A percentile compares a stretch with the other conserved stretches of the same genome.
Conservation (phyloP, 495 filamentous ascomycete species). For the Penicillium lagena region DNA sequence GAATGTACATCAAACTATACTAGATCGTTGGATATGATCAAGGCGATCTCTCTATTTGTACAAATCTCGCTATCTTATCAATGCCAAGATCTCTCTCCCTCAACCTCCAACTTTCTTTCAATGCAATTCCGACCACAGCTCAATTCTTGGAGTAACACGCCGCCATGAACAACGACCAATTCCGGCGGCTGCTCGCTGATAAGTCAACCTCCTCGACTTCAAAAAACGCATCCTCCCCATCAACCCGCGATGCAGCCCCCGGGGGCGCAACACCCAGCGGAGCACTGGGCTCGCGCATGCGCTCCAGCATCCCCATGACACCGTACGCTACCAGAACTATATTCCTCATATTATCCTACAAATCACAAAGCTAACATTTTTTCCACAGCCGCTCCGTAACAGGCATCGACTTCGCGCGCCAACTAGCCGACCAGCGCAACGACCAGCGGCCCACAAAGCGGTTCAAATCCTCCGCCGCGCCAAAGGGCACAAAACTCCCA, state of each 20-base stretch:
- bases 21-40: too few relatives aligned
- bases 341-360: not conserved
- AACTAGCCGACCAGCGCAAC: conserved; percentile 71
- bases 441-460: conserved; percentile 49
- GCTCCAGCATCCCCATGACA: conserved; percentile 80
- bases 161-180: conserved; percentile 92
- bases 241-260: conserved; percentile 10
- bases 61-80: not conserved
- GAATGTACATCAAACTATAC: too few relatives aligned
- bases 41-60: too few relatives aligned
- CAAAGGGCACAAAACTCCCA: conserved; percentile 76
- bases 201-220: conserved; percentile 22
- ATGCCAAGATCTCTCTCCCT: conserved; percentile 3
- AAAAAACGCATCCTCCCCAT: conserved; percentile 3
- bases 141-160: not conserved
- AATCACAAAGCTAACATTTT: conserved; percentile 10
- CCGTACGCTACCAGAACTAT: conserved; percentile 46
- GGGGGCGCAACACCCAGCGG: conserved; percentile 20
- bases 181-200: conserved; percentile 74
- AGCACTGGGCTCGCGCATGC: conserved; percentile 51
- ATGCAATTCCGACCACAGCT: not conserved
- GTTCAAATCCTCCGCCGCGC: conserved; percentile 72
- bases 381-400: conserved; percentile 58
- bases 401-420: conserved; percentile 70
- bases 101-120: not conserved